phyloP scores from a whole-genome alignment of 148 eudicot genomes.

The Agrostemma githago region DNA sequence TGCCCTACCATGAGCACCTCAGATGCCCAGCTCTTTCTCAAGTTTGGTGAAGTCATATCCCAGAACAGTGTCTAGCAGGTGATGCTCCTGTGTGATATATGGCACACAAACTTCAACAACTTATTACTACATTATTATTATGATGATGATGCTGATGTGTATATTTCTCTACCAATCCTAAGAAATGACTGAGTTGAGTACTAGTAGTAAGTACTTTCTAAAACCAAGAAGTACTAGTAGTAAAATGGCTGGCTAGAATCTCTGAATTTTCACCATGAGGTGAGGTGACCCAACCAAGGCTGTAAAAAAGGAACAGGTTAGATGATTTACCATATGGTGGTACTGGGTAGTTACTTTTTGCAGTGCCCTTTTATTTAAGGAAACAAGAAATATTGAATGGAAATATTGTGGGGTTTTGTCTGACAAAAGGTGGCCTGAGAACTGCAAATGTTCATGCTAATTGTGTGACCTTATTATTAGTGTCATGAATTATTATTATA shows the following conservation, averaged over 20 bases:
- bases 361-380: neutral
- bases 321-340: constrained; percentile 18
- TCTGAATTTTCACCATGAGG: constrained; percentile 21
- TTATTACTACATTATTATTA: neutral
- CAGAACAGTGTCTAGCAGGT: constrained; percentile 58
- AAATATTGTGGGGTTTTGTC: constrained; percentile 18
- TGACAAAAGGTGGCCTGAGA: neutral
- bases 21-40: constrained; percentile 88
- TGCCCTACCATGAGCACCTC: constrained; percentile 93
- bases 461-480: constrained; percentile 28
- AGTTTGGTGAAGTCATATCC: constrained; percentile 92
- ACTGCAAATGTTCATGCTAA: constrained; percentile 19
- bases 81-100: neutral
- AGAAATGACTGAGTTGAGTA: constrained; percentile 11
- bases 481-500: constrained; percentile 17
- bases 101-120: neutral
- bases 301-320: constrained; percentile 14
- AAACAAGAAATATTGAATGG: constrained; percentile 13
- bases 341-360: constrained; percentile 16
- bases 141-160: constrained; percentile 16
- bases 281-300: neutral
- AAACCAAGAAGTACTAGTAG: neutral
- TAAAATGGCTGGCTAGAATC: neutral
- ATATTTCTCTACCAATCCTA: constrained; percentile 30
- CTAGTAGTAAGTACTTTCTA: constrained; percentile 5